Evolutionary conservation across 2,329 filamentous ascomycete genomes (phyloP).

Genomic region (Fusarium nelsonii): DNA sequence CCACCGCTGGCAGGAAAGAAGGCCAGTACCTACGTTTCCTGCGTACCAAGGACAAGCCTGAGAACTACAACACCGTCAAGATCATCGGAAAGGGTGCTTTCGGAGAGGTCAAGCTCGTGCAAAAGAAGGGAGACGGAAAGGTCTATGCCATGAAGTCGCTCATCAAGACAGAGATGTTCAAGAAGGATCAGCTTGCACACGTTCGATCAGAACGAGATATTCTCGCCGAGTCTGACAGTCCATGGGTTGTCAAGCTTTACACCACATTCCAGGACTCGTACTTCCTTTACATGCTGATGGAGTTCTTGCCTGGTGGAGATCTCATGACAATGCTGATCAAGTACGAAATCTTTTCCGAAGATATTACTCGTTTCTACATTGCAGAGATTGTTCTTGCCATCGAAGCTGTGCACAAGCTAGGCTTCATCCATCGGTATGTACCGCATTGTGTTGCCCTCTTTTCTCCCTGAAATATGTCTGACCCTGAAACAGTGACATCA

Average conservation of each 20-base stretch:
- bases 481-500: conserved; percentile 81
- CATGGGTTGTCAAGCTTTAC: conserved; percentile 98
- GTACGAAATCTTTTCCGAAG: conserved; percentile 99
- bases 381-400: conserved; percentile 98
- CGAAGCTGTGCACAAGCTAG: conserved; percentile 96
- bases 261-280: conserved; percentile 97
- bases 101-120: conserved; percentile 96
- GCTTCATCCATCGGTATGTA: conserved; percentile 95
- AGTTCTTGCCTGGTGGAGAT: conserved; percentile 97
- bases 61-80: conserved; percentile 96
- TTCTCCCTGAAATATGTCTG: conserved; percentile 16
- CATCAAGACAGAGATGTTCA: conserved; percentile 99
- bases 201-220: conserved; percentile 98
- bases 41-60: conserved; percentile 89
- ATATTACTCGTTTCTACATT: conserved; percentile 99
- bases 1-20: conserved; percentile 87
- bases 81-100: conserved; percentile 99
- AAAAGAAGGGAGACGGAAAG: conserved; percentile 95
- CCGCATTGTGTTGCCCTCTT: neutral
- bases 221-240: conserved; percentile 97
- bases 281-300: conserved; percentile 99
- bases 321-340: conserved; percentile 99
- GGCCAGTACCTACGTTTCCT: conserved; percentile 94
- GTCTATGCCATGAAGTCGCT: conserved; percentile 98
- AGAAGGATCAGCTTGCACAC: conserved; percentile 97